Evolutionary conservation across 2,329 filamentous ascomycete species (phyloP).

Genomic region (Zymoseptoria brevis): DNA sequence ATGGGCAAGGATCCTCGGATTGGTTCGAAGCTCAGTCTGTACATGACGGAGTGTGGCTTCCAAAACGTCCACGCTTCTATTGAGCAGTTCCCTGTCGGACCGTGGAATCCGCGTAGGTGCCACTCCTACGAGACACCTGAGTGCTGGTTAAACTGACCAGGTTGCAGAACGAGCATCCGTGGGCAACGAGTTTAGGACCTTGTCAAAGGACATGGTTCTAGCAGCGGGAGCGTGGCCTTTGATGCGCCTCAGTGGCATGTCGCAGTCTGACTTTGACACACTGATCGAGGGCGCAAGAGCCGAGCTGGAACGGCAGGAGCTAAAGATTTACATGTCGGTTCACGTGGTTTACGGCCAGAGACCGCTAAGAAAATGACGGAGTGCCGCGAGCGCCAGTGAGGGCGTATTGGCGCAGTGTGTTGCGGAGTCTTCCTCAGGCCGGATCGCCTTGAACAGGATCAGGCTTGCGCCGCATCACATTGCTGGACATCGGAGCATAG

Average conservation of each 20-base stretch:
- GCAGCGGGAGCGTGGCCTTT: slow-evolving; percentile 16
- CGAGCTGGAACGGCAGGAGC: slow-evolving; percentile 10
- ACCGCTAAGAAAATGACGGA: neutral
- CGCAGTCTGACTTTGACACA: slow-evolving; percentile 6
- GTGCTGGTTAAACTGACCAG: neutral
- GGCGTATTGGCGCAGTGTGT: neutral
- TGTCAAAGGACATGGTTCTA: slow-evolving; percentile 11
- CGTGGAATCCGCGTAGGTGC: slow-evolving; percentile 5
- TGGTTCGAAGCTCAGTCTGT: slow-evolving; percentile 9
- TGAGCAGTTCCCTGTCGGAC: slow-evolving; percentile 6
- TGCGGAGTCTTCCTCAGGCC: too few species aligned
- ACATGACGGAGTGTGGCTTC: slow-evolving; percentile 18
- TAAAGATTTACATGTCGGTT: slow-evolving; percentile 17
- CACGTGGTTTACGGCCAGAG: slow-evolving; percentile 1
- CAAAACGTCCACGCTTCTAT: slow-evolving; percentile 4
- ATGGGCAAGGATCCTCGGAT: slow-evolving; percentile 20
- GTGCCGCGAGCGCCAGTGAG: neutral
- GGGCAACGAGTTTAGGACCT: slow-evolving; percentile 3
- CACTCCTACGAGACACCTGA: slow-evolving; percentile 1
- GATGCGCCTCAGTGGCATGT: slow-evolving; percentile 7
- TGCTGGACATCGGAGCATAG: too few species aligned
- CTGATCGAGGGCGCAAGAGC: slow-evolving; percentile 13
- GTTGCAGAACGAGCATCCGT: slow-evolving; percentile 1
- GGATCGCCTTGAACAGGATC: too few species aligned
- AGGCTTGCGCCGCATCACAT: too few species aligned